Base-by-base conservation (phyloP, 176 grass and related monocot species). In the Eragrostis curvula region DNA sequence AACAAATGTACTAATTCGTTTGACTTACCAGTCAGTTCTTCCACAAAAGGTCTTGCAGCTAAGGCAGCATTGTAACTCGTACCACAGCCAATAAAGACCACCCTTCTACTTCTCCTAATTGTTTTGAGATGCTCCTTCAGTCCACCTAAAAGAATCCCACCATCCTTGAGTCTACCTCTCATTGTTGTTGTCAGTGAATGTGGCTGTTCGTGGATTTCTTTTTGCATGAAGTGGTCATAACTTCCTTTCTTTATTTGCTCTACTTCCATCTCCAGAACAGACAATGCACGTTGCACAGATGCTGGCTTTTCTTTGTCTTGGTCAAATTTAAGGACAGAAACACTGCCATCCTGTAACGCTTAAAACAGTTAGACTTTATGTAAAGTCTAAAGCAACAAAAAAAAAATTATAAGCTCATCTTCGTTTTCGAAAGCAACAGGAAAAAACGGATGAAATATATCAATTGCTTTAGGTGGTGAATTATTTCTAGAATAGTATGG, bases 211-310 rank as follows among this genome's bases (percentile, higher is more conserved):
- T 97, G 85, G 36, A 97, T 97, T 86, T 97, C 94, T 88, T 97
- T 97, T 78, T 97, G 88, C 94, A 97, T 97, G 48, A 92, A 97
- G 51, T 97, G 89, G 52, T 97, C 91, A 82, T 92, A 97, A 47
- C 89, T 82, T 81, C 94, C 92, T 57, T 94, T 97, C 85, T 94
- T 97, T 87, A 94, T 97, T 88, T 97, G 94, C 43, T 97, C 92
- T 42, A 97, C 92, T 84, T 97, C 94, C 92, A 94, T 97, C 79
- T 97, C 94, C 58, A 97, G 81, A 74, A 97, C 89, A 84, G 85
- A 97, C 68, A 97, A 84, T 83, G 94, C 94, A 40, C 94, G 85
- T 58, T 97, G 92, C 52, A 94, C 89, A 72, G 83, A 94, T 61
- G 94, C 89, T 45, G 94, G 92, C 56, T 94, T 97, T 57, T 97